phyloP scores from a whole-genome alignment of 306 rosid genomes.

The Quercus dentata region DNA sequence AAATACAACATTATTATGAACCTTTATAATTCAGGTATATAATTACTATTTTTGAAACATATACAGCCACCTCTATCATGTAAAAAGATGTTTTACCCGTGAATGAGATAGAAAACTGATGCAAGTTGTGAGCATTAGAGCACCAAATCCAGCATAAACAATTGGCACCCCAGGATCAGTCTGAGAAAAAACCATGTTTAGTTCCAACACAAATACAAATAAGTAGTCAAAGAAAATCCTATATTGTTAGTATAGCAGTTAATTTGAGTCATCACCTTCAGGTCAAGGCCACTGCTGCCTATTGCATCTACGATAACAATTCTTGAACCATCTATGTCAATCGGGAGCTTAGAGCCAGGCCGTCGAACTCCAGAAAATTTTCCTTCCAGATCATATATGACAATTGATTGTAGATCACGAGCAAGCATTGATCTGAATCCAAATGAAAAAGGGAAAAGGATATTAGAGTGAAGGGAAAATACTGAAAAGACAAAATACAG shows the following conservation, averaged over 20 bases:
- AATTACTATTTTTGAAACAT: neutral
- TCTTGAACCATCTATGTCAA: conserved; percentile 68
- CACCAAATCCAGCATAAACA: conserved; percentile 98
- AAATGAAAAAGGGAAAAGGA: conserved; percentile 16
- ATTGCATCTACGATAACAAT: conserved; percentile 79
- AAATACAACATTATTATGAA: neutral
- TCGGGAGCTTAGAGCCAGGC: conserved; percentile 86
- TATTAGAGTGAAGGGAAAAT: neutral
- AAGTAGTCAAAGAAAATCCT: conserved; percentile 3
- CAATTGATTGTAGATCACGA: conserved; percentile 87
- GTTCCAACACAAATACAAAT: conserved; percentile 11
- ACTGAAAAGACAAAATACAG: neutral
- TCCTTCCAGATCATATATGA: conserved; percentile 81
- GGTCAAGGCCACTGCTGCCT: conserved; percentile 89
- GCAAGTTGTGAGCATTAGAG: conserved; percentile 96
- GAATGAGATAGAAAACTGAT: conserved; percentile 92
- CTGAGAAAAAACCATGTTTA: conserved; percentile 39
- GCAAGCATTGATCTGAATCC: conserved; percentile 90
- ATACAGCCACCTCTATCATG: neutral
- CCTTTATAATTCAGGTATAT: conserved; percentile 1
- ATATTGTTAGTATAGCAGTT: neutral
- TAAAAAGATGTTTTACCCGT: conserved; percentile 45
- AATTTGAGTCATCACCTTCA: conserved; percentile 57
- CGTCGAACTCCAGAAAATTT: conserved; percentile 90
- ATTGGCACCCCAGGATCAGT: conserved; percentile 93